Evolutionary conservation across 306 rosid species (phyloP), one percentile per base, ranked within the genome.

Genomic region (Corylus avellana): DNA sequence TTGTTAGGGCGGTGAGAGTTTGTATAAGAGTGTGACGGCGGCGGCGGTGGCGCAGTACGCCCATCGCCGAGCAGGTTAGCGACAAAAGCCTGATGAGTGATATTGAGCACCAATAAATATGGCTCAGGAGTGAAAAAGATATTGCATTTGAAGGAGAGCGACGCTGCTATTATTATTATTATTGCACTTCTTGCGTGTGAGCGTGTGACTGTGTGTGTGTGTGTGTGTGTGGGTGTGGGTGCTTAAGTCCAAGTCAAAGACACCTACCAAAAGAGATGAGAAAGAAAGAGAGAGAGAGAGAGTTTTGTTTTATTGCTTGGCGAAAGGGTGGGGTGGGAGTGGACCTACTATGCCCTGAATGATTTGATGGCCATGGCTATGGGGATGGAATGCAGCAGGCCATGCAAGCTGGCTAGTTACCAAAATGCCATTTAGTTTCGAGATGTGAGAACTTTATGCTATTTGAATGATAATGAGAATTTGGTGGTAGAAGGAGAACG

Each of bases 211-310:
- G 25, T 22, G 25, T 22, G 25, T 22, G 25, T 22, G 25, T 22
- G 87, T 72, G 84, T 74, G 76, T 75, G 78, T 67, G 82, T 56
- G 81, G 58, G 0, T 73, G 44, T 8, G 81, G 4, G 64, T 18
- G 67, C 67, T 72, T 46, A 39, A 76, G 86, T 86, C 84, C 46
- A 83, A 89, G 93, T 92, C 93, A 89, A 83, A 85, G 84, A 85
- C 64, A 56, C 59, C 67, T 74, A 76, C 27, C 78, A 73, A 47
- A 81, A 46, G 79, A 67, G 77, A 76, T 70, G 69, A 61, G 75
- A 53, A 55, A 66, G 74, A 72, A 16, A 20, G 54, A 13, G 8
- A 10, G 12, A 46, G 42, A 76, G 29, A 20, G 62, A 18, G 12
- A 11, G 12, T n/a, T 75, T 77, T 87, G 89, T 82, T 81, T 74